phyloP scores from a whole-genome alignment of 108 stramenopile species.

The Cyclotella cryptica region DNA sequence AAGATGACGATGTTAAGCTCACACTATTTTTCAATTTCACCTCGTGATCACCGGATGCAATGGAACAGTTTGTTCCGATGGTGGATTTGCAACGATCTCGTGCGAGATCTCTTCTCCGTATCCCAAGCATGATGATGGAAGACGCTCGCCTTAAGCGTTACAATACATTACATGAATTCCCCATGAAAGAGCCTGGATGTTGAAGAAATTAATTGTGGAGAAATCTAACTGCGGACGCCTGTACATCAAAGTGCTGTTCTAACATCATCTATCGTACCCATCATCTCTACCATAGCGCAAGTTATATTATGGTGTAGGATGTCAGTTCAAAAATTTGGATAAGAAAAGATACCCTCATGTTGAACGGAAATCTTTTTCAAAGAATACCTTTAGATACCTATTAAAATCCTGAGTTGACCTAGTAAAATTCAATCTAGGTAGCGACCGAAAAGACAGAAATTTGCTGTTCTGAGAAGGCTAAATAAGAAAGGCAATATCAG shows the following conservation, averaged over 20 bases:
- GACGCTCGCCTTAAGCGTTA: neutral
- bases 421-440: too few species aligned
- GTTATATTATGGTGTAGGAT: neutral
- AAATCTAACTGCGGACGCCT: too few species aligned
- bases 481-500: too few species aligned
- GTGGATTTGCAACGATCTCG: neutral
- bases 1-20: conserved; percentile 1
- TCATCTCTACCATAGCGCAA: neutral
- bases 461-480: too few species aligned
- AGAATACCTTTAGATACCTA: too few species aligned
- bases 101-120: neutral
- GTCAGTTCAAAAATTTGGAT: neutral
- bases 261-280: too few species aligned
- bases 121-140: neutral
- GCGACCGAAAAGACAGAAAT: too few species aligned
- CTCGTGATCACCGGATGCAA: neutral
- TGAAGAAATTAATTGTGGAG: neutral
- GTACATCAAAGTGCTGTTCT: neutral
- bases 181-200: neutral
- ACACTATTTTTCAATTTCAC: neutral
- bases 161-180: neutral
- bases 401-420: too few species aligned
- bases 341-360: neutral
- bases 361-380: conserved; percentile 10
- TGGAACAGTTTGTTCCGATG: neutral